Evolutionary conservation across 805 yeast genomes (phyloP), one percentile per base, ranked within the genome.

Genomic region (Saccharomycopsis sp.): DNA sequence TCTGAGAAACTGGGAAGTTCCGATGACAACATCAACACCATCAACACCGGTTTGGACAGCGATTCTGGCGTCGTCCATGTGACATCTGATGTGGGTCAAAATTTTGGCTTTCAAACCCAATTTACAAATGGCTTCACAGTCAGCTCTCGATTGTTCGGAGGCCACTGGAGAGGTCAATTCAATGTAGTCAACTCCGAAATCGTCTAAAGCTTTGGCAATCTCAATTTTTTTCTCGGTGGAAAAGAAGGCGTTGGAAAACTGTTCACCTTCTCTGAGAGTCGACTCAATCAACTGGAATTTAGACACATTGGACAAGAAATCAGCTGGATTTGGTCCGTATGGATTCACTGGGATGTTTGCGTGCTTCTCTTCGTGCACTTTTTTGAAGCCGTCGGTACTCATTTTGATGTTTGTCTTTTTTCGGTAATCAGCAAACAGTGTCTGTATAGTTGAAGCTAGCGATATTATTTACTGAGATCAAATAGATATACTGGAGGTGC

Each of bases 31-130:
- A 76, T 94, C 97, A 62, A 92, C 98, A 75, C 98, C 99, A 71
- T 94, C 98, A 56, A 94, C 99, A 71, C 99, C 98, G 46, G 98
- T 92, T 69, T 89, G 94, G 52, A 92, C 99, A 3, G 99, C 99
- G 60, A 94, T 89, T 67, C 86, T 81, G 58, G 98, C 99, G 69
- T 94, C 99, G 73, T 92, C 98, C 97, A 92, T 92, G 76, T 92
- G 97, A 75, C 99, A 92, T 75, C 98, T 84, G 65, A 94, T 94
- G 73, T 92, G 98, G 53, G 99, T 92, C 65, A 92, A 81, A 63
- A 94, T 90, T 78, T 94, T 92, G 63, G 97, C 92, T 76, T 88
- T 90, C 72, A 92, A 83, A 9, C 98, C 98, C 65, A 94, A 80
- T 79, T 94, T 92, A 81, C 98, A 94, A 66, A 92, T 92, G 59